Evolutionary conservation across 2,329 filamentous ascomycete genomes (phyloP).

Genomic region (Cladorrhinum sp.): DNA sequence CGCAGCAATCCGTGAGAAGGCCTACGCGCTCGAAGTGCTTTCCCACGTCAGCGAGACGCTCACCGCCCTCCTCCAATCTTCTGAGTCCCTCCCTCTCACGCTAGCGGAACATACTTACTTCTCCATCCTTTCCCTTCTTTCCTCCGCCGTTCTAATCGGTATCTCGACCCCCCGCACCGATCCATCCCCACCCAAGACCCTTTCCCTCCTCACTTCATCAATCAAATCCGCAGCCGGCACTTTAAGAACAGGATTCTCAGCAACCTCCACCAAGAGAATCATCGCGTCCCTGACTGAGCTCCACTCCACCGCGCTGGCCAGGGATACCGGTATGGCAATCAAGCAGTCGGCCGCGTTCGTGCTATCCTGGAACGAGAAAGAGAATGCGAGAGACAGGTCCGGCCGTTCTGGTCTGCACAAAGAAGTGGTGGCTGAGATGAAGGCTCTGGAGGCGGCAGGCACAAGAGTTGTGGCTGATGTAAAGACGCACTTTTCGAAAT

Average conservation of each 20-base stretch:
- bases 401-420: constrained; percentile 34
- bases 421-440: constrained; percentile 35
- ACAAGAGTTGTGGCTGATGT: constrained; percentile 28
- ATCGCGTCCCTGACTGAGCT: constrained; percentile 31
- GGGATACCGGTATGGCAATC: constrained; percentile 36
- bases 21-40: constrained; percentile 43
- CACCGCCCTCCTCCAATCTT: constrained; percentile 36
- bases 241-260: constrained; percentile 14
- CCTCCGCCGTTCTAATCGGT: constrained; percentile 27
- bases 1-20: constrained; percentile 40
- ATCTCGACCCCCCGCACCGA: constrained; percentile 25
- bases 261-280: not conserved
- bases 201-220: constrained; percentile 12
- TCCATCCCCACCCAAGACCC: constrained; percentile 17
- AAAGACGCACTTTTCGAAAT: constrained; percentile 33
- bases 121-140: constrained; percentile 42
- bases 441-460: constrained; percentile 30
- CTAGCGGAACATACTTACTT: constrained; percentile 44
- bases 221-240: constrained; percentile 22
- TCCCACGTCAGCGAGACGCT: constrained; percentile 43
- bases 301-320: constrained; percentile 38
- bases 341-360: constrained; percentile 34
- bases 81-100: constrained; percentile 34
- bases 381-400: constrained; percentile 33
- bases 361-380: constrained; percentile 31